Evolutionary conservation across 2,329 filamentous ascomycete genomes (phyloP).

Genomic region (Grosmannia serpens): DNA sequence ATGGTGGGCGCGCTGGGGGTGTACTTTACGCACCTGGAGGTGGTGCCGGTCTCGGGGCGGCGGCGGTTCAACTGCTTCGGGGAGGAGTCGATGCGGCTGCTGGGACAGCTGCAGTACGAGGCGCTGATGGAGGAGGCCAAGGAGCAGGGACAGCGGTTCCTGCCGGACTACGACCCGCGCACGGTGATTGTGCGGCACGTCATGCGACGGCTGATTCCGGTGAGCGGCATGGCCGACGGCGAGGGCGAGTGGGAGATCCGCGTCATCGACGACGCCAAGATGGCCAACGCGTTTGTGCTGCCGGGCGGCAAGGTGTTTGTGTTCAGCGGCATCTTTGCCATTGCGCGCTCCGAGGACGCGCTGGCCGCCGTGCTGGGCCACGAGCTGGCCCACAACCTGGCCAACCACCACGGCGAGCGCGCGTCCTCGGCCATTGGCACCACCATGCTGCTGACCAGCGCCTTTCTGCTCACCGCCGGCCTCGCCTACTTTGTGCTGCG

Average conservation of each 20-base stretch:
- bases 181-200: conserved; percentile 48
- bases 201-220: conserved; percentile 54
- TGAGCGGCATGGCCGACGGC: conserved; percentile 45
- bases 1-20: conserved; percentile 38
- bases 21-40: conserved; percentile 59
- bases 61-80: conserved; percentile 61
- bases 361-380: conserved; percentile 67
- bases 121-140: conserved; percentile 43
- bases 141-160: conserved; percentile 39
- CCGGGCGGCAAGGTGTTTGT: conserved; percentile 75
- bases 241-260: conserved; percentile 53
- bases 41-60: conserved; percentile 60
- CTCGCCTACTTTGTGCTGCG: conserved; percentile 29
- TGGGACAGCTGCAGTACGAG: conserved; percentile 42
- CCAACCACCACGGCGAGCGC: conserved; percentile 55
- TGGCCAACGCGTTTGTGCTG: conserved; percentile 65
- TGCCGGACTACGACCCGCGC: conserved; percentile 48
- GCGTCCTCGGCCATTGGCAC: conserved; percentile 41
- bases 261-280: conserved; percentile 58
- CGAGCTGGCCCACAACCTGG: conserved; percentile 68
- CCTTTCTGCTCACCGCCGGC: conserved; percentile 36
- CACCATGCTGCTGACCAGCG: conserved; percentile 37
- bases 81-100: conserved; percentile 39
- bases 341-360: conserved; percentile 55
- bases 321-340: conserved; percentile 58